These are phyloP conservation scores for Malassezia obtusa DNA, from an alignment of 1,284 basidiomycete species.

Conservation along the genomic window DNA sequence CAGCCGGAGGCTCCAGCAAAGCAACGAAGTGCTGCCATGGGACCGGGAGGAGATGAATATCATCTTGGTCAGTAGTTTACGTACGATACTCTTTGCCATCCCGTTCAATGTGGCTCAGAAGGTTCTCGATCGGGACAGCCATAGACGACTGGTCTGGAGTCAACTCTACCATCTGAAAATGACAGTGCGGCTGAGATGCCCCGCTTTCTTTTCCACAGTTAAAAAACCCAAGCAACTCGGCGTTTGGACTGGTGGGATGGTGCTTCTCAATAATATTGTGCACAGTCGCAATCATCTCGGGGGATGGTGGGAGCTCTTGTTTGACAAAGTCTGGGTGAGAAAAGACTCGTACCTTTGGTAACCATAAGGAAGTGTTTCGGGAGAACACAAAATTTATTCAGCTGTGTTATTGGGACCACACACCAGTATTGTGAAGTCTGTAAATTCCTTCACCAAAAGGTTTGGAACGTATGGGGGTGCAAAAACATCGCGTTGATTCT, in stretches of 20 bases:
- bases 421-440: conserved; percentile 29
- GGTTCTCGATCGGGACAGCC: conserved; percentile 30
- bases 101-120: conserved; percentile 31
- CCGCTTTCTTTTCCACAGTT: conserved; percentile 41
- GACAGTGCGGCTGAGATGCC: conserved; percentile 39
- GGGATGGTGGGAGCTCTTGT: conserved; percentile 39
- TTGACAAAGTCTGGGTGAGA: conserved; percentile 22
- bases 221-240: conserved; percentile 38
- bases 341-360: conserved; percentile 17
- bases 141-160: conserved; percentile 15
- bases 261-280: conserved; percentile 29
- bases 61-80: conserved; percentile 14
- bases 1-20: conserved; percentile 21
- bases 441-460: conserved; percentile 29
- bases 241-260: not conserved
- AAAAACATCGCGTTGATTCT: conserved; percentile 39
- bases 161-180: conserved; percentile 40
- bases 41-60: conserved; percentile 32
- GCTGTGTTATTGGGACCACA: not conserved
- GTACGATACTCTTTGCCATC: conserved; percentile 36
- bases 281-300: conserved; percentile 27
- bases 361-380: conserved; percentile 43
- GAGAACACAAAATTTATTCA: conserved; percentile 46
- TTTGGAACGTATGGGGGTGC: conserved; percentile 46
- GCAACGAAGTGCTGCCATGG: conserved; percentile 46